These are phyloP conservation scores for Cyclotella choctawhatcheeana DNA, from an alignment of 108 stramenopile genomes.

Conservation along the genomic window DNA sequence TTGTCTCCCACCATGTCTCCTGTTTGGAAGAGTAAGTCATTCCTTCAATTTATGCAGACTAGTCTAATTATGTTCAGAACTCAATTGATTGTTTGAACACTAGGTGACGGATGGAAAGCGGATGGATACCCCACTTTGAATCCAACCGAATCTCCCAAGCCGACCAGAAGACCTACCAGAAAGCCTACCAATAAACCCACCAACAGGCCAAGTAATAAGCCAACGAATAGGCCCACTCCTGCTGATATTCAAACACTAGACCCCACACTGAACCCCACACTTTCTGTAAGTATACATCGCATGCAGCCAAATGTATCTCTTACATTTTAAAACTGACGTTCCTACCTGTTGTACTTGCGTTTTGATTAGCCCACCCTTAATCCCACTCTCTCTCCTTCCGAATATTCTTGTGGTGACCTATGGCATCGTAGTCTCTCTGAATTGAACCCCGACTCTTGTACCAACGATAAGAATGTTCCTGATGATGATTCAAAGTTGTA, in stretches of 20 bases:
- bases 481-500: conserved; percentile 4
- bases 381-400: background rate
- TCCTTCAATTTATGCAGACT: too few species aligned
- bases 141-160: background rate
- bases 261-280: background rate
- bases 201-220: background rate
- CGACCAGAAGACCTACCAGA: background rate
- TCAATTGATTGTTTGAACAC: too few species aligned
- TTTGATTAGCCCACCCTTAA: background rate
- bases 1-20: conserved; percentile 11
- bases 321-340: too few species aligned
- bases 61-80: too few species aligned
- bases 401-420: background rate
- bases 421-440: conserved; percentile 6
- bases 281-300: too few species aligned
- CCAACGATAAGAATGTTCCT: conserved; percentile 7
- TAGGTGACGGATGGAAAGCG: conserved; percentile 1
- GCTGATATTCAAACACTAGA: too few species aligned
- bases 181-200: background rate
- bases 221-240: background rate
- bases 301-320: too few species aligned
- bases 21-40: conserved; percentile 5
- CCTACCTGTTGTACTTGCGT: too few species aligned
- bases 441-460: conserved; percentile 14
- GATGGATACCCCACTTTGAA: conserved; percentile 11